Evolutionary conservation across 2,329 filamentous ascomycete species (phyloP), one percentile per base, ranked within the genome.

Genomic region (Ceratocystis cubensis): DNA sequence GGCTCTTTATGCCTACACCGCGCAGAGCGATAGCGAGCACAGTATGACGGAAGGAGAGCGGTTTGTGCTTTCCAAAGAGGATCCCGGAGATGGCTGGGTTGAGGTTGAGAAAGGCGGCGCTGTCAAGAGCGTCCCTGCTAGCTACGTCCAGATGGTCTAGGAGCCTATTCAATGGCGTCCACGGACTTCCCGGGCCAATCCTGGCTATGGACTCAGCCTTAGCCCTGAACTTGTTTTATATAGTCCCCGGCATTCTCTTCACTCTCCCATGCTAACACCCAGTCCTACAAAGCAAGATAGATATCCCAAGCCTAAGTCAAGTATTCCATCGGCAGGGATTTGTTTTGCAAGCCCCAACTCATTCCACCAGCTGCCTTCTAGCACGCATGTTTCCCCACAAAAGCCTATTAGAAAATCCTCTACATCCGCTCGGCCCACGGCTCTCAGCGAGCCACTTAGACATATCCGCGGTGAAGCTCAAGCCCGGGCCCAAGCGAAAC

Each of bases 1-100:
- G 74, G 94, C 94, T 1, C 71, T 97, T 71, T 99, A 97, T 75
- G 90, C 94, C 63, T 99, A 99, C 75, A 81, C 86, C 64, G 91
- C 93, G 20, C 87, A 91, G 72, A 91, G 86, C 70, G 90, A 95
- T 5, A 83, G 85, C 6, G 94, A 99, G 76, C 91, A 93, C 75
- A 91, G 82, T 72, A 99, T 99, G 90, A 75, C 75, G 0, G 93
- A 96, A 75, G 94, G 94, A 0, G 94, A 99, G 76, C 83, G 86
- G 64, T 95, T 99, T 72, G 91, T 99, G 48, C 79, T 99, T 41
- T 85, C 96, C 69, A 91, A 87, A 72, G 86, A 89, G 66, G 93
- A 97, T 73, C 83, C 86, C 0, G 94, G 94, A 1, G 94, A 97
- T 77, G 94, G 94, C 0, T 99, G 94, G 94, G 90, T 87, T 33